These are phyloP conservation scores for Sarocladiaceae sp. DNA, from an alignment of 2,329 filamentous ascomycete genomes.

Conservation along the genomic window DNA sequence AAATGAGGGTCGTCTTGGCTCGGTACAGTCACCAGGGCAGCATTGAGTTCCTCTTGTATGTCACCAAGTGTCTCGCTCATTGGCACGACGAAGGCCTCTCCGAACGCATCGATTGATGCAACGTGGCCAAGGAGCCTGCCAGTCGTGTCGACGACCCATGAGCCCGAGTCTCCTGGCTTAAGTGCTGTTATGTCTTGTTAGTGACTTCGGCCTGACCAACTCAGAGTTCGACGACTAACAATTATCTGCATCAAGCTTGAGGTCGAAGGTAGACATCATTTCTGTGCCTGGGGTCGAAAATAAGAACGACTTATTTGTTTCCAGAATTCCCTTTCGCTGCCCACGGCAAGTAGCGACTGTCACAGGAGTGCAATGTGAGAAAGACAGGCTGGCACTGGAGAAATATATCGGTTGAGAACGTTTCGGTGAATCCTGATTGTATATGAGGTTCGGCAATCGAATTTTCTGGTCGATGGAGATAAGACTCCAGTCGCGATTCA, in stretches of 20 bases:
- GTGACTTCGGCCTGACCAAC: neutral
- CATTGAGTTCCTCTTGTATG: neutral
- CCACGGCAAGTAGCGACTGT: neutral
- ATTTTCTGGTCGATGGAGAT: neutral
- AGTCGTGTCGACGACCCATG: slow-evolving; percentile 10
- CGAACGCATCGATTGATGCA: slow-evolving; percentile 10
- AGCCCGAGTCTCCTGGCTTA: slow-evolving; percentile 10
- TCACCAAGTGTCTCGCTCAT: neutral
- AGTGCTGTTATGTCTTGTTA: neutral
- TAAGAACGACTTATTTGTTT: neutral
- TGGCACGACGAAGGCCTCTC: slow-evolving; percentile 7
- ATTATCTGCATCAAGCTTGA: neutral
- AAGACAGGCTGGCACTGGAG: neutral
- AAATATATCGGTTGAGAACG: neutral
- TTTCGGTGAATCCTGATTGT: neutral
- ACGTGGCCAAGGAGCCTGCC: slow-evolving; percentile 12
- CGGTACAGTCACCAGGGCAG: neutral
- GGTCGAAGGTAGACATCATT: neutral
- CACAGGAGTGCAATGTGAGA: neutral
- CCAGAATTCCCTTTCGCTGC: neutral
- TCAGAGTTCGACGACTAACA: neutral
- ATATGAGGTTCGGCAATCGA: neutral
- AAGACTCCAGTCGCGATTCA: neutral
- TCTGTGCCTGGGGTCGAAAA: neutral
- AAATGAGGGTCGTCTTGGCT: neutral